Percentiles rank a stretch among this genome's conserved stretches.
Conservation (phyloP, 805 yeast species). For the Sungouiozyma intestinalis region DNA sequence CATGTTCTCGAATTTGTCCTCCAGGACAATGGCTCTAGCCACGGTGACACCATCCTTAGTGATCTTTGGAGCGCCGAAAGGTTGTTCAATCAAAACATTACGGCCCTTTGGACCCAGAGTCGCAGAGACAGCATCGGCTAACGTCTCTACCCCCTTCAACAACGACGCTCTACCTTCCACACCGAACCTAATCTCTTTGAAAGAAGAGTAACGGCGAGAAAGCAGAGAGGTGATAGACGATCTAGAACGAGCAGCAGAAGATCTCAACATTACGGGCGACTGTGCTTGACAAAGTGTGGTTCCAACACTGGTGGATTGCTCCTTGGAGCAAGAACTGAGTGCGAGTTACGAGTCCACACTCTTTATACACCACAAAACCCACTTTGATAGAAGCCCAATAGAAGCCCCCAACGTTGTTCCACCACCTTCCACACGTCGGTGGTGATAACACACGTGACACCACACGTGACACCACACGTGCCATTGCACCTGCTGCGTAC, state of each 20-base stretch:
- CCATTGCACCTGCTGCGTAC: too few species aligned
- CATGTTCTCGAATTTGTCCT: conserved; percentile 90
- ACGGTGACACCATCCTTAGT: conserved; percentile 99
- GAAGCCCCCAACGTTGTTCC: too few species aligned
- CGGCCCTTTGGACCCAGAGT: conserved; percentile 98
- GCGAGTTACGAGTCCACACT: too few species aligned
- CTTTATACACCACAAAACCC: too few species aligned
- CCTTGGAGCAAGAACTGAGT: too few species aligned
- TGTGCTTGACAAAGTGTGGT: too few species aligned
- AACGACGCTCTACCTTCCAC: conserved; percentile 95
- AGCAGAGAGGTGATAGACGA: conserved; percentile 9
- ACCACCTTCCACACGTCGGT: too few species aligned
- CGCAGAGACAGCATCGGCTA: conserved; percentile 93
- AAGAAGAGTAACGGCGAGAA: conserved; percentile 34
- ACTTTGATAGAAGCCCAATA: too few species aligned
- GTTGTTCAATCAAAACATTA: conserved; percentile 92
- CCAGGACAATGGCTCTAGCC: conserved; percentile 70
- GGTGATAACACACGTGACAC: too few species aligned
- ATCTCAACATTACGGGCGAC: conserved; percentile 14
- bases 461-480: too few species aligned
- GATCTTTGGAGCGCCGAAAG: conserved; percentile 93
- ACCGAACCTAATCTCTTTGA: conserved; percentile 93
- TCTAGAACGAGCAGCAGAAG: conserved; percentile 11
- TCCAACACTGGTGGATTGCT: too few species aligned
- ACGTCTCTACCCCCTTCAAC: conserved; percentile 83